Evolutionary conservation across 345 rosid genomes (phyloP), one percentile per base, ranked within the genome.

Genomic region (Carallia brachiata): DNA sequence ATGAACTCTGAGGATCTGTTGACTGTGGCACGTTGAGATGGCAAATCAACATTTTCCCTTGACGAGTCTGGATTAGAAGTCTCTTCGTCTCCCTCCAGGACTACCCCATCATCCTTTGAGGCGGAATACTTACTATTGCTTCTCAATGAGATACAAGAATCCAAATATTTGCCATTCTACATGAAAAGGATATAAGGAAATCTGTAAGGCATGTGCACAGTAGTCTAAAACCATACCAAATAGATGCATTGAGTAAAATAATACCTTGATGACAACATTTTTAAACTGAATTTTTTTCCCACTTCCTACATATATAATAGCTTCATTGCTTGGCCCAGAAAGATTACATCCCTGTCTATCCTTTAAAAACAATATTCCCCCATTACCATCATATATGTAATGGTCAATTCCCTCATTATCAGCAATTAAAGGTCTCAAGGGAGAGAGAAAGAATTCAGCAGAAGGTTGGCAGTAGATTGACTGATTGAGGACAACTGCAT

Each of bases 321-420:
- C 82, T 80, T 91, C 97, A 71, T 56, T 70, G 82, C 97, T 81
- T 19, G 91, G 85, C 30, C 82, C 85, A 75, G 80, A 84, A 53
- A 95, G 86, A 81, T 73, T 78, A 71, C 53, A 52, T 58, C 92
- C 97, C 39, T 80, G 77, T 77, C 89, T 80, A 77, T 95, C 99
- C 77, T 83, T 89, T 69, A 95, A 83, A 75, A 77, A 81, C 67
- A 95, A 71, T 63, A 70, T 78, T 69, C 99, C 96, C 75, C 97
- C 99, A 58, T 83, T 79, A 79, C 99, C 99, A 81, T 95, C 97
- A 81, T 89, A 95, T 74, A 90, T 75, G 70, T 87, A 92, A 77
- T 90, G 82, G 70, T 81, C 81, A 76, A 80, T 87, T 53, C 85
- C 83, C 71, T 90, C 99, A 79, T 82, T 85, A 77, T 95, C 99